phyloP scores from a whole-genome alignment of 2,329 filamentous ascomycete species.

The Ophiostoma ips region DNA sequence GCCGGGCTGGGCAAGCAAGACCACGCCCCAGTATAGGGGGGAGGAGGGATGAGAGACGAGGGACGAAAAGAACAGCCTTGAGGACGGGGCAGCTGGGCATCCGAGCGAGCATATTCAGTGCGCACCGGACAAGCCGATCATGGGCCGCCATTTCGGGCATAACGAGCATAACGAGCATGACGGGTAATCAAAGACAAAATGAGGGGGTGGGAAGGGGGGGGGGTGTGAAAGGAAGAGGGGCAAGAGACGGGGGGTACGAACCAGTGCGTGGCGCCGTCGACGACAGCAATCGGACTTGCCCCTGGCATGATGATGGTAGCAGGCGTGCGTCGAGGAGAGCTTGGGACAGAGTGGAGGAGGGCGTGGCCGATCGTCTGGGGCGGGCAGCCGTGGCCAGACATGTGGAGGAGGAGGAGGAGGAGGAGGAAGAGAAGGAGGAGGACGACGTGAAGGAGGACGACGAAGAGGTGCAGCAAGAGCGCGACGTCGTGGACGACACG shows the following conservation, averaged over 20 bases:
- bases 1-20: not conserved
- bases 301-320: slow-evolving; percentile 6
- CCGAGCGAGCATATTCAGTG: no score
- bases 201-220: not conserved
- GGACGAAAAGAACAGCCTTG: not conserved
- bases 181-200: not conserved
- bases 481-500: no score
- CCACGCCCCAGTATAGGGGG: not conserved
- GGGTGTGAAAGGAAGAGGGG: not conserved
- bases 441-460: not conserved
- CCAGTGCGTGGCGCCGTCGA: slow-evolving; percentile 10
- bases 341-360: not conserved
- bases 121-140: not conserved
- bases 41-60: not conserved
- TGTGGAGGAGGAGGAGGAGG: not conserved
- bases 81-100: no score
- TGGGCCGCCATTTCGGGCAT: not conserved
- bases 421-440: not conserved
- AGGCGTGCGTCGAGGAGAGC: slow-evolving; percentile 1
- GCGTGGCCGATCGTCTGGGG: slow-evolving; percentile 1
- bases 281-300: slow-evolving; percentile 10
- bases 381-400: slow-evolving; percentile 1
- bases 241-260: slow-evolving; percentile 3
- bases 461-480: no score
- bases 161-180: not conserved